Evolutionary conservation across 164 flowering plant species (phyloP), one percentile per base, ranked within the genome.

Genomic region (Vitis labrusca): DNA sequence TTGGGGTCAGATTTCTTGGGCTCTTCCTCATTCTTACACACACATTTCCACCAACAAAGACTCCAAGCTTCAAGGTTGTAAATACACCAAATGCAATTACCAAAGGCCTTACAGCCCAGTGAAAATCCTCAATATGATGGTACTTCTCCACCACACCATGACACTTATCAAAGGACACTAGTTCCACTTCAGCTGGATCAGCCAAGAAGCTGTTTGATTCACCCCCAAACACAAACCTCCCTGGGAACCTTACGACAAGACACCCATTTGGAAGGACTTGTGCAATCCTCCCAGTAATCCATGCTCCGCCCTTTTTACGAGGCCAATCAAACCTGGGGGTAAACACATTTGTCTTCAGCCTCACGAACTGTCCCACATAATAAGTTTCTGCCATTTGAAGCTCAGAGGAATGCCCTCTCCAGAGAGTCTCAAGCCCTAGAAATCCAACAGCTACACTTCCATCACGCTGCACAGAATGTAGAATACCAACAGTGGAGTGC

Each of bases 271-370:
- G 88, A 13, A 83, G 80, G 59, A 92, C 69, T 67, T 78, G 27
- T 80, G 48, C 29, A 70, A 92, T 80, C 73, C 84, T 87, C 59
- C 99, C 99, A 0, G 97, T 80, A 29, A 86, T 89, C 92, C 91
- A 91, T 29, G 67, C 84, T 0, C 85, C 88, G 37, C 90, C 84
- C 23, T 59, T 72, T 77, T 84, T 92, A 30, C 74, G 81, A 30
- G 90, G 97, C 99, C 99, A 94, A 23, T 85, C 86, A 60, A 92
- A 94, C 59, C 91, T 83, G n/a, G 97, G 99, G 68, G 82, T 85
- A 49, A 84, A 74, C 12, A 89, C 80, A 65, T 70, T 87, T 55
- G 79, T 77, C 66, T 86, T 92, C 65, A 91, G 78, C 84, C 80
- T 89, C 70, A 92, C 91, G 81, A 94, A 94, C 79, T 91, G 92